Base-by-base conservation (phyloP, 352 stramenopile species). In the Aphanomyces invadans region DNA sequence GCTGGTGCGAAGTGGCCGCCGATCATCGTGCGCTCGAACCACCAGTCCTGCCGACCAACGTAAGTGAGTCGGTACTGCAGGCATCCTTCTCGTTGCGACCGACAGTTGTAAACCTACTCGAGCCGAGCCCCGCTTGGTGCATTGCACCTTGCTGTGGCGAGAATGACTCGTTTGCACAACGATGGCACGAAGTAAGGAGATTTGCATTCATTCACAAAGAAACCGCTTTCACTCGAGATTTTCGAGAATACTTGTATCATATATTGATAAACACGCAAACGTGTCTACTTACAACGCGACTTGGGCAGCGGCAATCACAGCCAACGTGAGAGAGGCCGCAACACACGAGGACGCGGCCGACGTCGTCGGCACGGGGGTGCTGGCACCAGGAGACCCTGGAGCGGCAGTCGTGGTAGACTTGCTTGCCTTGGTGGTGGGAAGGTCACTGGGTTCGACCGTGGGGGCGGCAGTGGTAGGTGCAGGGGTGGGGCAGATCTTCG, bases 401-500 rank as follows among this genome's bases (percentile, higher is more conserved):
- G 55, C 23, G 33, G 11, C 19, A 1, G 55, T 64, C 17, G 55
- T 52, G 2, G 55, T 51, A 10, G 25, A 3, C 55, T 17, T 57
- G 49, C 15, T 57, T 7, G 49, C 25, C 12, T 38, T 32, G 29
- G 49, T 57, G 17, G 49, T 25, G 15, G 29, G 29, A 19, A 36
- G 12, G 23, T 12, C 33, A 10, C 10, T 62, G 11, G 33, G 33
- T 7, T 42, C 31, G 9, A n/a, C 29, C 11, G 55, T 63, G 12
- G 55, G 42, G 0, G 55, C 29, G 5, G 36, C 55, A 7, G 55
- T 31, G 19, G 55, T 63, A 1, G 21, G 65, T 5, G 49, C 25
- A 9, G 49, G 49, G 7, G 49, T 57, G 0, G 83, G 80, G 49
- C 83, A 91, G 55, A 91, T 88, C 62, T 74, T 72, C 69, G 76